A percentile compares a stretch with the other conserved stretches of the same genome.
phyloP scores from a whole-genome alignment of 305 asterid species.

The Solanum aculeatissimum region DNA sequence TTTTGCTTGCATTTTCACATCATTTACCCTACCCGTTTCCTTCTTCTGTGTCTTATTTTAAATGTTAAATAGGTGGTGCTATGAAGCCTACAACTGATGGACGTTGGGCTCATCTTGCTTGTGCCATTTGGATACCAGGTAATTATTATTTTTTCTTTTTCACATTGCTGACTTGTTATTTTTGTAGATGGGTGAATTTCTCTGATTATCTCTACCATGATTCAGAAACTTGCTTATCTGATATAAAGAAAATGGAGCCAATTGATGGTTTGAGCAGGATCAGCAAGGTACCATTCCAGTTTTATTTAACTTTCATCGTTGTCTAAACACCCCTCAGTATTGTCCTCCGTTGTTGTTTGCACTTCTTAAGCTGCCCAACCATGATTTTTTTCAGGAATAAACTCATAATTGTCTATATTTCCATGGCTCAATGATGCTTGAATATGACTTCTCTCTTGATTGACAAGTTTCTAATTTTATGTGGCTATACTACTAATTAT shows the following conservation, averaged over 20 bases:
- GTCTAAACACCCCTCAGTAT: neutral
- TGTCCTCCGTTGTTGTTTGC: neutral
- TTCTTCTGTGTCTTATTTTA: constrained; percentile 6
- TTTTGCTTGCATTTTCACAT: neutral
- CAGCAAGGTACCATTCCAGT: constrained; percentile 53
- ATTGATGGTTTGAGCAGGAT: constrained; percentile 84
- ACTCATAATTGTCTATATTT: neutral
- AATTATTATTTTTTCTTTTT: constrained; percentile 3
- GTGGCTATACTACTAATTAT: neutral
- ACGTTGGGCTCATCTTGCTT: constrained; percentile 99
- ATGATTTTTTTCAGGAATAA: neutral
- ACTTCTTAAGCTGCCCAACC: neutral
- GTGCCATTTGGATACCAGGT: constrained; percentile 99
- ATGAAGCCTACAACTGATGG: constrained; percentile 99
- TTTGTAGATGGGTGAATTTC: neutral
- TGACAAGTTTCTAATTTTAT: neutral
- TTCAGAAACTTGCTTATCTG: constrained; percentile 93
- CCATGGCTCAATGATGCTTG: neutral
- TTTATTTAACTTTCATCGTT: neutral
- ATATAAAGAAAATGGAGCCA: constrained; percentile 95
- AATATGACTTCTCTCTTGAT: neutral
- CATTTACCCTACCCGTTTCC: neutral
- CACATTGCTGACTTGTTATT: neutral
- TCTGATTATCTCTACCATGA: constrained; percentile 5
- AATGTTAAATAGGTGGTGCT: constrained; percentile 74